Conservation (phyloP, 164 flowering plant genomes). For the Cinnamomum micranthum region DNA sequence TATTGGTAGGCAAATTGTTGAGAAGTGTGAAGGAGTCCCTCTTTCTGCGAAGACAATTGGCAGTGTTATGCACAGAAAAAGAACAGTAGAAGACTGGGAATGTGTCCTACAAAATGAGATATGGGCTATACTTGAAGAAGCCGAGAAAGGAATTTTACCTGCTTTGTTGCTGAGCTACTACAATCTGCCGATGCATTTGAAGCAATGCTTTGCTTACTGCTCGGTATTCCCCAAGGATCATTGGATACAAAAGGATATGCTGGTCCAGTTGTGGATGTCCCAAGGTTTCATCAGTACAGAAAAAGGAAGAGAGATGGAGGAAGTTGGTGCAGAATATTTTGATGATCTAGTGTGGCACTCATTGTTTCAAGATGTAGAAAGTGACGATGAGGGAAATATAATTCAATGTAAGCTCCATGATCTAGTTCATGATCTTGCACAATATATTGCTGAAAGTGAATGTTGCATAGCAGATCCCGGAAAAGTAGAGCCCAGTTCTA, state of each 20-base stretch:
- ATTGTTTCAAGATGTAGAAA: too few species aligned
- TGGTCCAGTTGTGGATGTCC: constrained; percentile 17
- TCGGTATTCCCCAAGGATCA: constrained; percentile 10
- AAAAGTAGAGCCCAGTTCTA: not conserved
- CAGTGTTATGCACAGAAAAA: constrained; percentile 4
- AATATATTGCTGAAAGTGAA: constrained; percentile 2
- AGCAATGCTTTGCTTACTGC: constrained; percentile 14
- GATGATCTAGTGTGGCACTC: constrained; percentile 10
- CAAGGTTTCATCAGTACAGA: constrained; percentile 6
- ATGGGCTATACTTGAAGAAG: constrained; percentile 4
- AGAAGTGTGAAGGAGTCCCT: constrained; percentile 13
- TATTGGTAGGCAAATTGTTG: not conserved
- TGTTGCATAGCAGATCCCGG: not conserved
- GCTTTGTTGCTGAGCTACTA: constrained; percentile 13
- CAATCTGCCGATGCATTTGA: not conserved
- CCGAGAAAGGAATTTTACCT: not conserved
- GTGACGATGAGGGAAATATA: too few species aligned
- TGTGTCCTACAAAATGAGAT: constrained; percentile 1
- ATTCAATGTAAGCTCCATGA: constrained; percentile 10
- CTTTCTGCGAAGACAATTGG: constrained; percentile 6
- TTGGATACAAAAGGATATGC: not conserved
- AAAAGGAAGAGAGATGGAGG: constrained; percentile 1
- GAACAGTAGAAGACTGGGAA: constrained; percentile 3
- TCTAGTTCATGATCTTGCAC: constrained; percentile 5
- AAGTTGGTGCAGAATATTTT: constrained; percentile 5